Evolutionary conservation across 306 rosid genomes (phyloP), one percentile per base, ranked within the genome.

Genomic region (Prunus davidiana): DNA sequence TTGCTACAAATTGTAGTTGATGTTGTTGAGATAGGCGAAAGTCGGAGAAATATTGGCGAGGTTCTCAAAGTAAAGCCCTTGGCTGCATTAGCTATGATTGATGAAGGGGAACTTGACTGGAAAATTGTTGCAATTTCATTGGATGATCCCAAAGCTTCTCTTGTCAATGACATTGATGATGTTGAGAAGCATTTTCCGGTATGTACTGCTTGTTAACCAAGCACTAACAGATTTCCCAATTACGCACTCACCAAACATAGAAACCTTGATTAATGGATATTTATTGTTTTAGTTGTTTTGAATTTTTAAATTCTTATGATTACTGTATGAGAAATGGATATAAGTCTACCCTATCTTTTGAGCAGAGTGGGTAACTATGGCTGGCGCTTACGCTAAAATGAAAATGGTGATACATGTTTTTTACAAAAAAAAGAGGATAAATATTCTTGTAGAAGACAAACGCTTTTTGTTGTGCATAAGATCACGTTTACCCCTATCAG

Each of bases 81-180:
- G 86, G 99, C 87, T 85, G 98, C 97, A 72, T 83, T 96, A 69
- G 99, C 99, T 55, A 96, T 96, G 99, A 92, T 96, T 79, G 99
- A 96, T 84, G 99, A 92, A 84, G 99, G 99, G 76, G 99, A 96
- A 74, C 98, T 96, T 78, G 99, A 96, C 93, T 96, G 99, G 99
- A 95, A 96, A 82, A 91, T 95, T 73, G 87, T 96, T 82, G 97
- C 98, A 75, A 91, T 96, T 83, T 91, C 99, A 64, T 73, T 95
- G 65, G 97, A 95, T 78, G 99, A 95, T 87, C 98, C 98, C 24
- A 95, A 78, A 84, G 91, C 99, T 47, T 85, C 93, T 43, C 84
- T 92, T 34, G 98, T 95, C 73, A 89, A 92, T 18, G 97, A 95
- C 65, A 65, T 92, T 34, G 85, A 81, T 75, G 99, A 95, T 71